These are phyloP conservation scores for Recurvomyces mirabilis DNA, from an alignment of 495 filamentous ascomycete species.

Conservation along the genomic window DNA sequence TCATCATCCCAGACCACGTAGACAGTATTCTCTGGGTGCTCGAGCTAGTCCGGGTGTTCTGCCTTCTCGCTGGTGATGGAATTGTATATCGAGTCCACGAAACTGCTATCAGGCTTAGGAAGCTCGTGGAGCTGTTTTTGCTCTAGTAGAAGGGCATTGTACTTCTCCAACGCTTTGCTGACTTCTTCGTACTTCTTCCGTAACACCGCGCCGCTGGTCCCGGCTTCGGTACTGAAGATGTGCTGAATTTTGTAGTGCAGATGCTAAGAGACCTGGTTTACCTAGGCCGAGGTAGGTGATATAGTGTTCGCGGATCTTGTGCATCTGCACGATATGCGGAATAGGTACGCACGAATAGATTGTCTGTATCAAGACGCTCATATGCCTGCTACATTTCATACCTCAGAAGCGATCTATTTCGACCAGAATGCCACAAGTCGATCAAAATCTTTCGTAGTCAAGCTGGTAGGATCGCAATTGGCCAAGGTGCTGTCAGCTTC, in stretches of 20 bases:
- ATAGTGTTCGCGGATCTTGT: too few species aligned
- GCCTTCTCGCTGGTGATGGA: background rate
- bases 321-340: too few species aligned
- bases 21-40: constrained; percentile 17
- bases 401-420: too few species aligned
- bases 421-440: too few species aligned
- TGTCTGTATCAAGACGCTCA: too few species aligned
- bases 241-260: constrained; percentile 9
- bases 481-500: too few species aligned
- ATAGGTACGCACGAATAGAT: too few species aligned
- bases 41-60: constrained; percentile 14
- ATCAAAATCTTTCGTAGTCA: too few species aligned
- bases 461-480: too few species aligned
- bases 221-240: constrained; percentile 7
- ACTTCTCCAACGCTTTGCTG: constrained; percentile 19
- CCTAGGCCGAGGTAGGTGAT: too few species aligned
- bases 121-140: constrained; percentile 16
- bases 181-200: constrained; percentile 26
- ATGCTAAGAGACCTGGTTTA: too few species aligned
- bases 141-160: constrained; percentile 15
- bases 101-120: constrained; percentile 10
- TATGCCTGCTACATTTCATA: too few species aligned
- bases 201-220: constrained; percentile 10
- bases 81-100: constrained; percentile 20
- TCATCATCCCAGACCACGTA: constrained; percentile 13